Conservation (phyloP, 2,329 filamentous ascomycete genomes). For the Leptodontidium sp. region DNA sequence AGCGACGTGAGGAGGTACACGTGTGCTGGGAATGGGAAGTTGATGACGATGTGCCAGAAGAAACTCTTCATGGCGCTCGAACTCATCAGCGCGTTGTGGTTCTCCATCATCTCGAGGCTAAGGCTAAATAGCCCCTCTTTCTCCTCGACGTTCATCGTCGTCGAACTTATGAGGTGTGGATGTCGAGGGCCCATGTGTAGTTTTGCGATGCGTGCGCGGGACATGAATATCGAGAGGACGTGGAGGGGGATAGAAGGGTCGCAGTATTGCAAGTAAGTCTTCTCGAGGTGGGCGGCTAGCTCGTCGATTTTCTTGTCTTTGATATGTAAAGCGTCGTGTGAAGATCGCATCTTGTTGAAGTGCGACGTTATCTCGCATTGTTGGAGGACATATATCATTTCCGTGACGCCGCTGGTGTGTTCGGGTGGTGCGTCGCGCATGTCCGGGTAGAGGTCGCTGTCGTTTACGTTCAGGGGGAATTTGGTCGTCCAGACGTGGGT, state of each 20-base stretch:
- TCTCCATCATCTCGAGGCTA: constrained; percentile 39
- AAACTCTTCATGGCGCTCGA: constrained; percentile 39
- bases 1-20: constrained; percentile 45
- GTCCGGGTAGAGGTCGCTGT: constrained; percentile 57
- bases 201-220: constrained; percentile 29
- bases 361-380: constrained; percentile 45
- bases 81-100: constrained; percentile 43
- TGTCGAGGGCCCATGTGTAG: constrained; percentile 38
- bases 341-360: constrained; percentile 21
- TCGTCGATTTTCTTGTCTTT: constrained; percentile 29
- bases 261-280: constrained; percentile 51
- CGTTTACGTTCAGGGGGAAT: constrained; percentile 61
- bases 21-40: constrained; percentile 46
- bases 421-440: constrained; percentile 52
- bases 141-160: constrained; percentile 28
- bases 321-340: neutral
- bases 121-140: constrained; percentile 32
- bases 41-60: constrained; percentile 45
- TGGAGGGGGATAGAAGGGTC: constrained; percentile 51
- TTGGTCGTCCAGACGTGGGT: constrained; percentile 55
- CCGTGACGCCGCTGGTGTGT: constrained; percentile 51
- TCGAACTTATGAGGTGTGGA: constrained; percentile 30
- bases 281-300: constrained; percentile 50
- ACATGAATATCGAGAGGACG: constrained; percentile 36
- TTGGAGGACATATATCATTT: constrained; percentile 53